Conservation (phyloP, 192 early-diverging fungal species). For the Coemansia sp. region DNA sequence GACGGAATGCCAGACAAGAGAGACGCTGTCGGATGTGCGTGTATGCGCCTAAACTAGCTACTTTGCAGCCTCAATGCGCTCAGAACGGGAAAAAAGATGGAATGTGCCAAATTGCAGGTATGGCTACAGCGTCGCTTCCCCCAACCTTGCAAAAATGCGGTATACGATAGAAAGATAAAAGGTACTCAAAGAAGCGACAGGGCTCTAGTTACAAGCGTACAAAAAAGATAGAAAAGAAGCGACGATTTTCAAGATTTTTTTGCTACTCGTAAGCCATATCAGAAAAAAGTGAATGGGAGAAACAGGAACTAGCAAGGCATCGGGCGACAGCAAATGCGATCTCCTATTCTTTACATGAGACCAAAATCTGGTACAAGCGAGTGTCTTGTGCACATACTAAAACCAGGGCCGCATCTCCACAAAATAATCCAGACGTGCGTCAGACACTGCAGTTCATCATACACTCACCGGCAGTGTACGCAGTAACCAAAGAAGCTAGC, state of each 20-base stretch:
- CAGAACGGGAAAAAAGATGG: not conserved
- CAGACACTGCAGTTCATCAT: constrained; percentile 10
- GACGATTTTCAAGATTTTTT: not conserved
- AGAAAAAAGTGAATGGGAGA: not conserved
- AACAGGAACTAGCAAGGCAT: not conserved
- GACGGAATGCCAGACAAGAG: not conserved
- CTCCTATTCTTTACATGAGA: constrained; percentile 1
- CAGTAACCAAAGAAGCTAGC: not conserved
- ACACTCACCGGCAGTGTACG: not conserved
- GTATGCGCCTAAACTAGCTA: not conserved
- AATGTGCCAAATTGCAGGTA: not conserved
- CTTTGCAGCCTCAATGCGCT: not conserved
- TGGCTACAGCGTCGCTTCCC: not conserved
- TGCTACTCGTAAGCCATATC: not conserved
- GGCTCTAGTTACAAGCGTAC: not conserved
- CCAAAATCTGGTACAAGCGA: not conserved
- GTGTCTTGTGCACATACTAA: not conserved
- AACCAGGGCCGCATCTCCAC: not conserved
- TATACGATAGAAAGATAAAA: not conserved
- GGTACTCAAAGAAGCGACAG: not conserved
- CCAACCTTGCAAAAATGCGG: not conserved
- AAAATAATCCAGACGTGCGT: not conserved
- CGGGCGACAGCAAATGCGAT: not conserved
- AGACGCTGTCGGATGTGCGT: not conserved
- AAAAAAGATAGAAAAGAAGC: not conserved